Evolutionary conservation across 106 monocot species (phyloP), one percentile per base, ranked within the genome.

Genomic region (Dioscorea alata): DNA sequence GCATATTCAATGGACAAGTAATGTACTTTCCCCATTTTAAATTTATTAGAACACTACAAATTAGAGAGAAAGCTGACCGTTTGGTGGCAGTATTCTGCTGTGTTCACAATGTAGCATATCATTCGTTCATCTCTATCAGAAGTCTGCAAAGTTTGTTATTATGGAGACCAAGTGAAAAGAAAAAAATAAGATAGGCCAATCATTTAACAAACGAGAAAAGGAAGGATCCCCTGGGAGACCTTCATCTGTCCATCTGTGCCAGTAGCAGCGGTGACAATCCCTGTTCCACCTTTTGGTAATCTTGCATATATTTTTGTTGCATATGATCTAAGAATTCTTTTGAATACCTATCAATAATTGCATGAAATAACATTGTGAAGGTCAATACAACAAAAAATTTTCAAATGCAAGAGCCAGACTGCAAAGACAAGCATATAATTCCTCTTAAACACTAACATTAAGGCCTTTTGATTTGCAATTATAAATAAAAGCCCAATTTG

Each of bases 81-180:
- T 75, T 87, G 83, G 73, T 93, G 92, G 68, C 99, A 99, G 73
- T 99, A 99, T 66, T 99, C 99, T 52, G 99, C 89, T 60, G 99
- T 99, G 71, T 99, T 93, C 12, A 99, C 87, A 35, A 99, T 93
- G 73, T 99, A 93, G 71, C 99, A 99, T 79, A 99, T 99, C 65
- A 99, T 84, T 65, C 83, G 90, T 70, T 99, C 99, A 74, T 93
- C 99, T 81, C 87, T 80, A 57, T 99, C 93, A 57, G 99, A 99
- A 61, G 85, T 87, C 99, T 99, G 99, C 50, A 82, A 48, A 71
- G 19, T 48, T 56, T 58, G 42, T 42, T 5, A 42, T 42, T 42
- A 42, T 42, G 42, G 6, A 59, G 22, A 59, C 15, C 6, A 54
- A 54, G 54, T 54, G 18, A 18, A 54, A 54, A 5, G 54, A 6